Conservation (phyloP, 1,284 basidiomycete genomes). For the Boletellus deceptivus region DNA sequence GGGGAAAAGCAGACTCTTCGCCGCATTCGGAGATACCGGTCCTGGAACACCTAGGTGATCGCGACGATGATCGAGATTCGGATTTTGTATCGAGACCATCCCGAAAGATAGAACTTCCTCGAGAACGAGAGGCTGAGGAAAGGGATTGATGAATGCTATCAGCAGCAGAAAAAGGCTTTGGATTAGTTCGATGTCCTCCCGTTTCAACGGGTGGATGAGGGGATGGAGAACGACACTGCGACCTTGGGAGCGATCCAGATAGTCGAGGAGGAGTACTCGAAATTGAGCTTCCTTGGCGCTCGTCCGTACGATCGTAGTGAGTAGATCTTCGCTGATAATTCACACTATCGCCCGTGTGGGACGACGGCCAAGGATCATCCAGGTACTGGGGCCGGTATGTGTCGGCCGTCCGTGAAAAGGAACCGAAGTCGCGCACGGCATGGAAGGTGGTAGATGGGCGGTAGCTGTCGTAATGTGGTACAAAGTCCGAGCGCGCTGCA, state of each 20-base stretch:
- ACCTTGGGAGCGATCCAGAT: slow-evolving; percentile 15
- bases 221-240: slow-evolving; percentile 23
- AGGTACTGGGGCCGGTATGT: slow-evolving; percentile 42
- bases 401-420: slow-evolving; percentile 35
- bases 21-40: slow-evolving; percentile 31
- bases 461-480: slow-evolving; percentile 42
- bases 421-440: slow-evolving; percentile 32
- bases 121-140: slow-evolving; percentile 24
- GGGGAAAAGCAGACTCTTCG: slow-evolving; percentile 20
- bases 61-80: slow-evolving; percentile 38
- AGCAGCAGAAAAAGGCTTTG: slow-evolving; percentile 4
- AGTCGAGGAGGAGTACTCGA: slow-evolving; percentile 34
- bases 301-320: slow-evolving; percentile 25
- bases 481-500: slow-evolving; percentile 26
- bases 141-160: slow-evolving; percentile 11
- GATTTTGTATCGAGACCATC: slow-evolving; percentile 27
- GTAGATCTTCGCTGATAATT: slow-evolving; percentile 16
- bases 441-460: slow-evolving; percentile 35
- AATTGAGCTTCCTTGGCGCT: slow-evolving; percentile 33
- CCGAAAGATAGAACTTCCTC: slow-evolving; percentile 24
- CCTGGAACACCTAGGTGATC: slow-evolving; percentile 37
- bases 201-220: slow-evolving; percentile 9
- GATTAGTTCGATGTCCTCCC: slow-evolving; percentile 7
- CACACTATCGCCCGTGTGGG: slow-evolving; percentile 19
- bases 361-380: slow-evolving; percentile 25